phyloP scores from a whole-genome alignment of 2,329 filamentous ascomycete genomes.

The Westerdykella aurantiaca region DNA sequence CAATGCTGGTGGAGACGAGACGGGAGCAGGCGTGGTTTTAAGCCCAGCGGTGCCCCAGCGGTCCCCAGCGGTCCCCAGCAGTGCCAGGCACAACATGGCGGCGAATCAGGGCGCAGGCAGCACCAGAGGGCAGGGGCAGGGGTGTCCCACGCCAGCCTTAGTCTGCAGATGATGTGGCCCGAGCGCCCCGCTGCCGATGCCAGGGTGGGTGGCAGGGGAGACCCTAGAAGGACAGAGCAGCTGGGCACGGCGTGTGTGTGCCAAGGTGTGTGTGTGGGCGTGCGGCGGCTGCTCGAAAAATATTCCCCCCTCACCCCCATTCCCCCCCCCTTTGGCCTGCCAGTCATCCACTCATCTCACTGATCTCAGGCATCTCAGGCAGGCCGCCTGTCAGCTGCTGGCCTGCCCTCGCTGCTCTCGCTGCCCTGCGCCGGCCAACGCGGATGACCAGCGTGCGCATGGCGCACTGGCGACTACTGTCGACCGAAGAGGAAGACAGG shows the following conservation, averaged over 20 bases:
- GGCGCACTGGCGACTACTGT: not conserved
- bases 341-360: too few relatives aligned
- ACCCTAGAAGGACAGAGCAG: too few relatives aligned
- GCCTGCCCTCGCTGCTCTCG: conserved; percentile 3
- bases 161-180: not conserved
- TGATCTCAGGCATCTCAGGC: too few relatives aligned
- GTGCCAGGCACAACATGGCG: conserved; percentile 13
- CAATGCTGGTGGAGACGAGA: conserved; percentile 21
- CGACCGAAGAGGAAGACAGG: too few relatives aligned
- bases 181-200: not conserved
- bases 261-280: too few relatives aligned
- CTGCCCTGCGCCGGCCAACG: not conserved
- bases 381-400: not conserved
- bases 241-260: too few relatives aligned
- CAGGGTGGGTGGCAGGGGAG: too few relatives aligned
- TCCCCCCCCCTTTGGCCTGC: too few relatives aligned
- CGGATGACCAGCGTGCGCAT: not conserved
- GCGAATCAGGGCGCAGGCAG: not conserved
- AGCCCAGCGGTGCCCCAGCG: conserved; percentile 16
- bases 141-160: conserved; percentile 8
- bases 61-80: too few relatives aligned
- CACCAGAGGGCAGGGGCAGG: too few relatives aligned
- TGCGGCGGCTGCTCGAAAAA: too few relatives aligned
- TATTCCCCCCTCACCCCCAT: too few relatives aligned
- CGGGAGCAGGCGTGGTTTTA: conserved; percentile 25